phyloP scores from a whole-genome alignment of 345 rosid genomes.

The Sonneratia caseolaris region DNA sequence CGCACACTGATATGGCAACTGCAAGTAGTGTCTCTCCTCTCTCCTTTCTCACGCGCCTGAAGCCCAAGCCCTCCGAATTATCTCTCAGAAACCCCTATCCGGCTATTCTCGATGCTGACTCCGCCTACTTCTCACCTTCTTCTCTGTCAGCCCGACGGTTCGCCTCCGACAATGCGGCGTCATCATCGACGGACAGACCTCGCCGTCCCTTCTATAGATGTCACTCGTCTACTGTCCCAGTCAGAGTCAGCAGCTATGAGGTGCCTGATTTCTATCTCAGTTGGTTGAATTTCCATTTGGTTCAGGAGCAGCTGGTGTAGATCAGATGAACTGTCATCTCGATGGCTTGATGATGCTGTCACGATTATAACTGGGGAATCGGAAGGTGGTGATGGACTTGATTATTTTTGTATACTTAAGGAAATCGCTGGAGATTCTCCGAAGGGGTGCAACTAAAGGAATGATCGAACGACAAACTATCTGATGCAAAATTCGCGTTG shows the following conservation, averaged over 20 bases:
- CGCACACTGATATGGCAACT: constrained; percentile 1
- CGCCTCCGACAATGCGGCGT: constrained; percentile 6
- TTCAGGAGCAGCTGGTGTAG: not conserved
- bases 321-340: not conserved
- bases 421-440: not conserved
- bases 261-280: not conserved
- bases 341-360: too few species aligned
- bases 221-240: constrained; percentile 3
- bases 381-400: not conserved
- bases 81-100: not conserved
- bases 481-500: too few species aligned
- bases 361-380: too few species aligned
- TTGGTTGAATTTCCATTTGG: not conserved
- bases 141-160: not conserved
- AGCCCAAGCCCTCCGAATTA: not conserved
- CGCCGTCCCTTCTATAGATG: constrained; percentile 3
- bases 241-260: constrained; percentile 9
- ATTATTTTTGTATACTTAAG: not conserved
- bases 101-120: not conserved
- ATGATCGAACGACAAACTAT: not conserved
- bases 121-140: not conserved
- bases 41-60: constrained; percentile 4
- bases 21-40: not conserved
- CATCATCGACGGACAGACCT: not conserved
- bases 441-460: not conserved